Conservation (phyloP, 2,329 filamentous ascomycete genomes). For the Neocatenulostroma microsporum region DNA sequence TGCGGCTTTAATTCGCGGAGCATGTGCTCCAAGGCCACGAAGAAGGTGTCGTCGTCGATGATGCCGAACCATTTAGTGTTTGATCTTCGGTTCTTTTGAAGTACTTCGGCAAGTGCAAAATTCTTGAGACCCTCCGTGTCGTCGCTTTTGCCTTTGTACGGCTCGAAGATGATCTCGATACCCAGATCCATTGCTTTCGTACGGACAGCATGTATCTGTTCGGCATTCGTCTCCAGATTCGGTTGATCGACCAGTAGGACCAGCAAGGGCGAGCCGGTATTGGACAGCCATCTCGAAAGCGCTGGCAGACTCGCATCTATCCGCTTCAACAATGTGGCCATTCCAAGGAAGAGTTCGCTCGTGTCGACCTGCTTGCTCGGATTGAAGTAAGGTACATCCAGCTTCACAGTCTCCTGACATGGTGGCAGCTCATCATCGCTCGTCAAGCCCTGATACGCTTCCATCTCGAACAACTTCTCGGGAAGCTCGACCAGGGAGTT, state of each 20-base stretch:
- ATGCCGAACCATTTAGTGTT: constrained; percentile 22
- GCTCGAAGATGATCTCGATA: constrained; percentile 19
- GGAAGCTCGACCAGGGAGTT: neutral
- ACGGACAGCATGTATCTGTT: constrained; percentile 8
- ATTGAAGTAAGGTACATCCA: constrained; percentile 7
- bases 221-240: constrained; percentile 11
- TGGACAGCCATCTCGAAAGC: constrained; percentile 20
- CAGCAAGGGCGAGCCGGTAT: constrained; percentile 19
- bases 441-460: neutral
- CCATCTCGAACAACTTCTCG: neutral
- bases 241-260: constrained; percentile 19
- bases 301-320: constrained; percentile 18
- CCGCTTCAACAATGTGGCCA: constrained; percentile 19
- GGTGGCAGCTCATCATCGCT: constrained; percentile 3
- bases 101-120: constrained; percentile 18
- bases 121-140: constrained; percentile 21
- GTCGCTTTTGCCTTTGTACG: constrained; percentile 10
- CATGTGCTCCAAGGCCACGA: constrained; percentile 18
- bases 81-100: constrained; percentile 13
- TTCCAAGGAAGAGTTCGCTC: constrained; percentile 17
- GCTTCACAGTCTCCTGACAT: neutral
- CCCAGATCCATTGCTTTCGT: constrained; percentile 11
- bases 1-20: constrained; percentile 16
- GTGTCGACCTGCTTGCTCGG: constrained; percentile 9
- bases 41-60: constrained; percentile 26